Evolutionary conservation across 305 asterid species (phyloP), one percentile per base, ranked within the genome.

Genomic region (Fraxinus sp.): DNA sequence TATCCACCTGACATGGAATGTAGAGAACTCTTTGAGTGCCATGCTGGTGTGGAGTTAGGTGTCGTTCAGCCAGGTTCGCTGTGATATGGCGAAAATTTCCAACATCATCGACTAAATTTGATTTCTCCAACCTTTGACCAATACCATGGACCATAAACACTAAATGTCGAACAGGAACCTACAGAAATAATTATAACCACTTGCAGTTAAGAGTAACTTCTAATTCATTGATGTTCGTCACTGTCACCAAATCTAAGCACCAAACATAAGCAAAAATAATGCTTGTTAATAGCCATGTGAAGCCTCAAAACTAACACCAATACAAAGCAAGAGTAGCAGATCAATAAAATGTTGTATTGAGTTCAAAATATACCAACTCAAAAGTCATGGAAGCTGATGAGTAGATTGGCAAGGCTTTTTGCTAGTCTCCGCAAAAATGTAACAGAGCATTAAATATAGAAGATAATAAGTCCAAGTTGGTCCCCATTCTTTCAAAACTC

Each of bases 91-190:
- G 98, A 85, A 93, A 95, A 85, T 84, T 86, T 82, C 91, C 93
- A 86, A 96, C 99, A 87, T 96, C 99, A 87, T 96, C 99, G 77
- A 96, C 99, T 86, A 97, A 91, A 89, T 95, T 97, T 39, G 99
- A 95, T 81, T 95, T 97, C 89, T 95, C 98, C 91, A 97, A 87
- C 85, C 99, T 92, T 88, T 97, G 99, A 79, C 99, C 99, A 83
- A 97, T 95, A 81, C 98, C 99, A 77, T 97, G 99, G 85, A 97
- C 97, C 98, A 97, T 95, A 91, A 97, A 97, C 72, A 97, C 97
- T 73, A 97, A 86, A 88, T 97, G 99, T 36, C 90, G 91, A 85
- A 97, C 99, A 83, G 99, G 97, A 84, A 97, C 99, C 99, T 97
- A 84, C 74, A 89, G 62, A 49, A 84, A 77, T 66, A 81, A 66